phyloP scores from a whole-genome alignment of 805 yeast genomes.

The Saccharomycopsis olivae region DNA sequence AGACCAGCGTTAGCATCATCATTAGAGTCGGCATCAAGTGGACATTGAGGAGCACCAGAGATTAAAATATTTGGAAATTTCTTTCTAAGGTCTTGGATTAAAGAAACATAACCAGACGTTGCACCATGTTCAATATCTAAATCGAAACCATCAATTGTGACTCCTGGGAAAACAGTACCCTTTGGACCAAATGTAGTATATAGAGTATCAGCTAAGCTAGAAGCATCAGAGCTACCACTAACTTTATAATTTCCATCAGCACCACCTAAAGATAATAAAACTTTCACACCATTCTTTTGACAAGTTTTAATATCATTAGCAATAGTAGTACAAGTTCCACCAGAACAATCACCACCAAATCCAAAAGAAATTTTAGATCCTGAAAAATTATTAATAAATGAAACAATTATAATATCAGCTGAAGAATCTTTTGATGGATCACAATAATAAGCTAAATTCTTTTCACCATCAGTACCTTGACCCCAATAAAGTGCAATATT shows the following conservation, averaged over 20 bases:
- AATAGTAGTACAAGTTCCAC: conserved; percentile 23
- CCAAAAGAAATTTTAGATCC: conserved; percentile 20
- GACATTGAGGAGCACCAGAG: conserved; percentile 90
- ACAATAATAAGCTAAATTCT: conserved; percentile 40
- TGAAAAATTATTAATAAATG: conserved; percentile 27
- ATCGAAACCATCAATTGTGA: conserved; percentile 85
- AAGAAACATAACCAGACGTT: conserved; percentile 52
- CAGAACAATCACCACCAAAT: conserved; percentile 35
- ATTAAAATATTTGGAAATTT: conserved; percentile 47
- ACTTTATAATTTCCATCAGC: conserved; percentile 50
- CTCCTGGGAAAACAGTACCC: conserved; percentile 35
- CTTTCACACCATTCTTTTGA: conserved; percentile 69
- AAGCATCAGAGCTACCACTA: conserved; percentile 5
- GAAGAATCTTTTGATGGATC: conserved; percentile 23
- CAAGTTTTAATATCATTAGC: conserved; percentile 66
- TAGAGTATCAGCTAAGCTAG: conserved; percentile 1
- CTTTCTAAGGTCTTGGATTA: conserved; percentile 32
- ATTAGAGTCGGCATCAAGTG: conserved; percentile 38
- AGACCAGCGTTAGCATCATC: conserved; percentile 46
- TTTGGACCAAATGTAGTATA: conserved; percentile 12
- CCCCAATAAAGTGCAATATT: conserved; percentile 68
- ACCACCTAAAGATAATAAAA: conserved; percentile 58
- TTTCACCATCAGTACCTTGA: conserved; percentile 37
- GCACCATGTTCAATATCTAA: conserved; percentile 70
- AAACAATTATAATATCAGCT: conserved; percentile 31